A percentile compares a stretch with the other conserved stretches of the same genome.
Conservation (phyloP, 2,329 filamentous ascomycete species). For the Colletotrichum noveboracense region DNA sequence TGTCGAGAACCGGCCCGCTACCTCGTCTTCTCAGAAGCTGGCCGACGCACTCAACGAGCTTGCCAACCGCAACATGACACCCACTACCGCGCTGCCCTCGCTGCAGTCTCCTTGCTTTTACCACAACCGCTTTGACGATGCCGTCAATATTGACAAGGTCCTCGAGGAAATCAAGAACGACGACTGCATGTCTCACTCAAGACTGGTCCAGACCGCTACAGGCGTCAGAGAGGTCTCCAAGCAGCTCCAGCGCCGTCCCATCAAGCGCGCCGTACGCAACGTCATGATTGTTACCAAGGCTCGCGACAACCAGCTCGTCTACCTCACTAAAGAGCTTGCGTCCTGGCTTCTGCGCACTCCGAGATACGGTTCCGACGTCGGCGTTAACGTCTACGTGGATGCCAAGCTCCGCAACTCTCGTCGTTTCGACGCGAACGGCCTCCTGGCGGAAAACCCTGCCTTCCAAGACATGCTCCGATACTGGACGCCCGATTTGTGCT, state of each 20-base stretch:
- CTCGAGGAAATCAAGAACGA: constrained; percentile 91
- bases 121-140: constrained; percentile 95
- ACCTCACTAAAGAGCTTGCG: constrained; percentile 85
- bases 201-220: constrained; percentile 92
- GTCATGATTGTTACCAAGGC: constrained; percentile 99
- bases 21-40: constrained; percentile 64
- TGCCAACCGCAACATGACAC: constrained; percentile 45
- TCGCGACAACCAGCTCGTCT: constrained; percentile 90
- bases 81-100: constrained; percentile 63
- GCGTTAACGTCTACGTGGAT: constrained; percentile 98
- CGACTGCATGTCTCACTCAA: constrained; percentile 90
- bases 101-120: constrained; percentile 96
- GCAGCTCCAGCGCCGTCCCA: constrained; percentile 89
- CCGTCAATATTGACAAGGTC: constrained; percentile 93
- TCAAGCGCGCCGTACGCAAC: constrained; percentile 89
- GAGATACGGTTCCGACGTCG: constrained; percentile 86
- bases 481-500: constrained; percentile 96
- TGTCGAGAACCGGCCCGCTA: constrained; percentile 44
- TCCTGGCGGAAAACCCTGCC: constrained; percentile 75
- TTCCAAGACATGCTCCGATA: constrained; percentile 88
- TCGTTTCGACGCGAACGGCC: constrained; percentile 79
- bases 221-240: constrained; percentile 95
- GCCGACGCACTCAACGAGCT: constrained; percentile 65
- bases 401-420: constrained; percentile 88
- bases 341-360: constrained; percentile 89